These are phyloP conservation scores for Larix kaempferi DNA, from an alignment of 75 land plant genomes.

Conservation along the genomic window DNA sequence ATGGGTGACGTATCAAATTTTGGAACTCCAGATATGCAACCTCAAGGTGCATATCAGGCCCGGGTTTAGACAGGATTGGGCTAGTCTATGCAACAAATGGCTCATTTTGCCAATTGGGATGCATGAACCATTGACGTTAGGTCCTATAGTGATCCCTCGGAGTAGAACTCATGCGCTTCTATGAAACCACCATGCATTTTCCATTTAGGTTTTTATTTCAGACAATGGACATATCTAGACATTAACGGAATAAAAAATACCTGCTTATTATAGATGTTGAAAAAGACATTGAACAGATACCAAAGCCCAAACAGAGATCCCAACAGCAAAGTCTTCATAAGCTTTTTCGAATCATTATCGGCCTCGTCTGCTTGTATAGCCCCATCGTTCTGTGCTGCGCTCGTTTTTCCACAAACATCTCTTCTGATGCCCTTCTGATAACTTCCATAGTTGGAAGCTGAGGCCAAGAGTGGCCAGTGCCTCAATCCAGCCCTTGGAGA, in stretches of 20 bases:
- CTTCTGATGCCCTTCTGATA: too few species aligned
- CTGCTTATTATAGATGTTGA: constrained; percentile 98
- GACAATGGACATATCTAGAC: too few species aligned
- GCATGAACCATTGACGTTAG: neutral
- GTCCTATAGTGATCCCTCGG: too few species aligned
- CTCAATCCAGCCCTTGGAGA: too few species aligned
- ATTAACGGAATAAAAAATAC: neutral
- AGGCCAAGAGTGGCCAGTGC: too few species aligned
- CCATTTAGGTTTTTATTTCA: too few species aligned
- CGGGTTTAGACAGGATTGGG: neutral
- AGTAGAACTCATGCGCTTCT: too few species aligned
- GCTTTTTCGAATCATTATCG: neutral
- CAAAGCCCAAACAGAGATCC: constrained; percentile 77
- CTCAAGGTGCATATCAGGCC: neutral
- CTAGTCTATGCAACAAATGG: neutral
- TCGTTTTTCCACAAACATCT: too few species aligned
- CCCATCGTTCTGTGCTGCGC: neutral
- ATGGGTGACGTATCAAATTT: too few species aligned
- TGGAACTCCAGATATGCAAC: too few species aligned
- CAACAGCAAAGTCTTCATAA: constrained; percentile 48
- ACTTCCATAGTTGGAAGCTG: too few species aligned
- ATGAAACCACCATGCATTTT: too few species aligned
- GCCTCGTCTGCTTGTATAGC: constrained; percentile 6
- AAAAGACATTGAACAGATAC: constrained; percentile 93
- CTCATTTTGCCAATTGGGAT: neutral